phyloP scores from a whole-genome alignment of 2,329 filamentous ascomycete species.

The Venturia effusa region DNA sequence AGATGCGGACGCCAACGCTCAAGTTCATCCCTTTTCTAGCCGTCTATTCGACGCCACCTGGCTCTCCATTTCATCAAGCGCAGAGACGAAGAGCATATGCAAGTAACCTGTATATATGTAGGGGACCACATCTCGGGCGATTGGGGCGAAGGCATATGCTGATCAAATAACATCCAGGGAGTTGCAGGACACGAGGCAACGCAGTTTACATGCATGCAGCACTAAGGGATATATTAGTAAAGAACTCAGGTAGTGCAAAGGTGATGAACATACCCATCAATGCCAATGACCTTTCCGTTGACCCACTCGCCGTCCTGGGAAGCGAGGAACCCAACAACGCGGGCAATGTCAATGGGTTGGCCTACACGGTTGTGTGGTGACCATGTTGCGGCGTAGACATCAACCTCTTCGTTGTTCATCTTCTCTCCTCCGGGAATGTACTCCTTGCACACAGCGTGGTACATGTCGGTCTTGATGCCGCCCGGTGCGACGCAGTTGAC shows the following conservation, averaged over 20 bases:
- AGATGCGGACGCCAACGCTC: not conserved
- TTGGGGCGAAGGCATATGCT: not conserved
- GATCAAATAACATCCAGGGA: not conserved
- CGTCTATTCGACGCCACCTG: not conserved
- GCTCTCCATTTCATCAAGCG: not conserved
- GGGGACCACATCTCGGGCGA: not conserved
- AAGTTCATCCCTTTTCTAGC: not conserved
- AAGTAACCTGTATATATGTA: not conserved
- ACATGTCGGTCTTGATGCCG: constrained; percentile 47
- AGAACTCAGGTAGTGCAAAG: not conserved
- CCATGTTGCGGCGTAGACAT: constrained; percentile 54
- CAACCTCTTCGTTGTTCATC: constrained; percentile 46
- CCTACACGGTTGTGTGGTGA: constrained; percentile 55
- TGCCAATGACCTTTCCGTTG: constrained; percentile 42
- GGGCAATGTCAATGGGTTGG: constrained; percentile 57
- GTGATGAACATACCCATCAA: constrained; percentile 8
- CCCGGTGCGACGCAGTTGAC: constrained; percentile 51
- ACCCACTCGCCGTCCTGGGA: constrained; percentile 47
- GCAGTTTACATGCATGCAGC: constrained; percentile 10
- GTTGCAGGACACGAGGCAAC: not conserved
- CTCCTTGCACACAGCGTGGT: constrained; percentile 53
- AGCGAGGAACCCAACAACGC: constrained; percentile 51
- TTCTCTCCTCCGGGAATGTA: constrained; percentile 49
- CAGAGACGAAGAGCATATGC: not conserved
- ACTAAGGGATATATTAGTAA: not conserved